Base-by-base conservation (phyloP, 345 rosid species). In the Cardiospermum halicacabum region DNA sequence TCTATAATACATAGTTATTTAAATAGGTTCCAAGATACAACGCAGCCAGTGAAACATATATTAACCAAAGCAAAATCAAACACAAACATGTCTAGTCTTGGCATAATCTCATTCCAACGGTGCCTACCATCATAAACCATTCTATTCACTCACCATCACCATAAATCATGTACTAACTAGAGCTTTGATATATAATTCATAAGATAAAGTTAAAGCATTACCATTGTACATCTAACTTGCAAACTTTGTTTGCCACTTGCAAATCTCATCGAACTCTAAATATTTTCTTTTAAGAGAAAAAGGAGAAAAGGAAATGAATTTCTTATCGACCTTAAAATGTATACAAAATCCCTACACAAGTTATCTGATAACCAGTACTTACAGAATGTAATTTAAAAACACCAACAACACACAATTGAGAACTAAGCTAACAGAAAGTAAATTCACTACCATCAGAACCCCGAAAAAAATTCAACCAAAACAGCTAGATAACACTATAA, bases 391-490 rank as follows among this genome's bases (percentile, higher is more conserved):
- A 18, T 18, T 19, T 47, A 16, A 9, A 30, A 56, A 31, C 25
- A 3, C 4, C n/a, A 31, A 56, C 6, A 11, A 11, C 3, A 31
- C 36, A 55, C 34, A 11, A 19, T 28, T 61, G 22, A 45, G 25
- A n/a, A 3, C 54, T 27, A 28, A 43, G 13, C 10, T 8, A 11
- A 45, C 6, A 28, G 11, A 45, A 12, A 11, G 7, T 15, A 43
- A 16, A n/a, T 43, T n/a, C 19, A 18, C 15, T 16, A 47, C 18
- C 51, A 47, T 47, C 12, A 26, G 34, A 62, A 50, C 4, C 22
- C 24, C 31, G n/a, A n/a, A n/a, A 10, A 25, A 37, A 32, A 8
- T 64, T 61, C 65, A 43, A 45, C 54, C 54, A 61, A 61, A n/a
- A 26, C 58, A 10, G 37, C 50, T 36, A 36, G 5, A 64, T 30